Evolutionary conservation across 2,329 filamentous ascomycete genomes (phyloP).

Genomic region (Ilyonectria robusta): DNA sequence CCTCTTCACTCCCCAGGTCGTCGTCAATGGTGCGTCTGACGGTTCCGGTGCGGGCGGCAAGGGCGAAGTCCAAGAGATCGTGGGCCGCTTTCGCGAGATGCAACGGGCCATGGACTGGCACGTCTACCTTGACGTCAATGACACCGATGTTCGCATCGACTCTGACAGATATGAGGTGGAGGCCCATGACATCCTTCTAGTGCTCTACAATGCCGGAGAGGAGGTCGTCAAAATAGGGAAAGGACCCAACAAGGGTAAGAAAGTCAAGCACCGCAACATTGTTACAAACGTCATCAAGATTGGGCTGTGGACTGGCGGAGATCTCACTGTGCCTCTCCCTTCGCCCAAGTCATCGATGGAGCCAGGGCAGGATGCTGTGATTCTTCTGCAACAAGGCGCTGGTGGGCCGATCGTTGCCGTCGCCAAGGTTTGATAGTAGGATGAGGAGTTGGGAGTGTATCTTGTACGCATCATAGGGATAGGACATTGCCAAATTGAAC

Average conservation of each 20-base stretch:
- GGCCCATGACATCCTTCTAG: constrained; percentile 37
- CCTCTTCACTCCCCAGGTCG: constrained; percentile 51
- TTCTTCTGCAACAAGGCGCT: constrained; percentile 46
- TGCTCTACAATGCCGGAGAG: constrained; percentile 47
- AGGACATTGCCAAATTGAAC: too few relatives aligned
- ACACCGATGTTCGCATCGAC: constrained; percentile 42
- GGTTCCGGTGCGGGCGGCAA: constrained; percentile 42
- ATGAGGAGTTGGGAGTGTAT: neutral
- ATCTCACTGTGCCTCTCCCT: constrained; percentile 47
- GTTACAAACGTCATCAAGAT: constrained; percentile 51
- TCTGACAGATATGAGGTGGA: constrained; percentile 37
- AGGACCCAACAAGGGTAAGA: constrained; percentile 54
- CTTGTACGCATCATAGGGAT: too few relatives aligned
- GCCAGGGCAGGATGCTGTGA: constrained; percentile 46
- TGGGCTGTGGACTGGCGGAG: constrained; percentile 54
- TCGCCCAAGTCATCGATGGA: constrained; percentile 36
- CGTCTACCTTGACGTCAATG: constrained; percentile 43
- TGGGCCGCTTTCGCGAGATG: constrained; percentile 31
- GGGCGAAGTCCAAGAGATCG: constrained; percentile 40
- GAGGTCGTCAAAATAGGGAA: constrained; percentile 50
- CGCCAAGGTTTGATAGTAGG: constrained; percentile 33
- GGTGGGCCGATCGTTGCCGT: constrained; percentile 48
- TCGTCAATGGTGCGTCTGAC: constrained; percentile 49
- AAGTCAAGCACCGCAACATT: constrained; percentile 51
- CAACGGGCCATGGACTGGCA: constrained; percentile 33